Evolutionary conservation across 768 basidiomycete species (phyloP).

Genomic region (Asterophora lycoperdoides): DNA sequence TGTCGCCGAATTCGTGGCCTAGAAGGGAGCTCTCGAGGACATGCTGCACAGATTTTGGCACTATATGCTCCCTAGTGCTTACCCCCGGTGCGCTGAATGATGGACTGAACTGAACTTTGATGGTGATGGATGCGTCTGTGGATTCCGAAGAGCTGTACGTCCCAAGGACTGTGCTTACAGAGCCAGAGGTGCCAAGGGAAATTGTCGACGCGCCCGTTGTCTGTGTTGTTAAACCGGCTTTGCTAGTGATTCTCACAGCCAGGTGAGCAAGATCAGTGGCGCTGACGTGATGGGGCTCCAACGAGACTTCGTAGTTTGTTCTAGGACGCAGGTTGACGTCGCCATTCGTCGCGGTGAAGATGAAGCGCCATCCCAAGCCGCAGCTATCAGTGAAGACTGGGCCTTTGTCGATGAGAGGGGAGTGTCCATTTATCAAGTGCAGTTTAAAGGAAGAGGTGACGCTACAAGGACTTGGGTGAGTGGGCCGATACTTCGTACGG

Average conservation of each 20-base stretch:
- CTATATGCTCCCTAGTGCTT: background rate
- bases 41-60: slow-evolving; percentile 6
- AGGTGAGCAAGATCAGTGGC: background rate
- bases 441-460: slow-evolving; percentile 8
- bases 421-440: slow-evolving; percentile 2
- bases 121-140: background rate
- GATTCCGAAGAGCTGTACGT: background rate
- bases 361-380: slow-evolving; percentile 12
- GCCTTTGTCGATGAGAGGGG: background rate
- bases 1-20: slow-evolving; percentile 15
- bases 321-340: background rate
- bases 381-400: slow-evolving; percentile 2
- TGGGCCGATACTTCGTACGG: no score
- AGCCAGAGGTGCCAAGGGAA: background rate
- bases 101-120: slow-evolving; percentile 5
- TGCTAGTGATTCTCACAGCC: background rate
- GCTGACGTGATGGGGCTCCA: slow-evolving; percentile 4
- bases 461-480: no score
- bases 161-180: background rate
- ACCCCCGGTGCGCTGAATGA: slow-evolving; percentile 1
- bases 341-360: background rate
- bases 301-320: background rate
- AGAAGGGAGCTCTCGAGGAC: slow-evolving; percentile 13
- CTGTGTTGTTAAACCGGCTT: background rate
- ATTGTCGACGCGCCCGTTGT: background rate